Conservation (phyloP, 1,284 basidiomycete genomes). For the Tremellales sp. region DNA sequence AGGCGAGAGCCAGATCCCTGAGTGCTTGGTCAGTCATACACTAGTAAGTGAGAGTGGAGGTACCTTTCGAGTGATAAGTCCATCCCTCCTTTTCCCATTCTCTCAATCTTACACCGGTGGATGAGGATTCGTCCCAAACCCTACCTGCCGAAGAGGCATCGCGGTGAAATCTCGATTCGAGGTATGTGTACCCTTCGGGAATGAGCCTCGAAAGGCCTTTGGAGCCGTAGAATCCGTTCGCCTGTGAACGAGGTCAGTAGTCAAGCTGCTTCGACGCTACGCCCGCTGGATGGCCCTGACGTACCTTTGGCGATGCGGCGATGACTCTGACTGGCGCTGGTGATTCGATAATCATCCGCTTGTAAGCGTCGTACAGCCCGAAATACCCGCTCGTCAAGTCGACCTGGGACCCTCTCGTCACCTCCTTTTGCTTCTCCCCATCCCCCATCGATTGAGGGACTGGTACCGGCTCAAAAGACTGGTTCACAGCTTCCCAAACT, state of each 20-base stretch:
- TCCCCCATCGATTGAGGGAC: neutral
- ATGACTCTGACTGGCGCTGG: constrained; percentile 66
- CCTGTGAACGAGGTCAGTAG: constrained; percentile 51
- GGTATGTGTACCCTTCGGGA: constrained; percentile 88
- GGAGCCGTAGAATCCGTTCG: constrained; percentile 93
- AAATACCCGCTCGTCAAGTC: constrained; percentile 95
- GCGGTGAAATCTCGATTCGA: constrained; percentile 78
- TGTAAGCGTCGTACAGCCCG: constrained; percentile 78
- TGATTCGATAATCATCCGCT: constrained; percentile 62
- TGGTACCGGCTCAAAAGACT: constrained; percentile 8
- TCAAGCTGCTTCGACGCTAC: neutral
- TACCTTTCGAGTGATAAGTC: constrained; percentile 99
- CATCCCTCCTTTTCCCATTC: constrained; percentile 90
- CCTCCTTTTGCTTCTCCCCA: constrained; percentile 6
- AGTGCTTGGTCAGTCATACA: neutral
- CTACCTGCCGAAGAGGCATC: constrained; percentile 58
- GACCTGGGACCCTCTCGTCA: constrained; percentile 21
- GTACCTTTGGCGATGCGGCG: constrained; percentile 78
- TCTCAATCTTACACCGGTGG: constrained; percentile 62
- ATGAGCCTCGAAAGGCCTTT: constrained; percentile 84
- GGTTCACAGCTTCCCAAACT: constrained; percentile 38
- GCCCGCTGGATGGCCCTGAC: constrained; percentile 15
- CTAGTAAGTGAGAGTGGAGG: constrained; percentile 8
- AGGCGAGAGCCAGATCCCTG: neutral
- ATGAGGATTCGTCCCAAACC: constrained; percentile 48